A percentile compares a stretch with the other conserved stretches of the same genome.
These are phyloP conservation scores for Sporothrix protearum DNA, from an alignment of 2,329 filamentous ascomycete genomes.

Conservation along the genomic window DNA sequence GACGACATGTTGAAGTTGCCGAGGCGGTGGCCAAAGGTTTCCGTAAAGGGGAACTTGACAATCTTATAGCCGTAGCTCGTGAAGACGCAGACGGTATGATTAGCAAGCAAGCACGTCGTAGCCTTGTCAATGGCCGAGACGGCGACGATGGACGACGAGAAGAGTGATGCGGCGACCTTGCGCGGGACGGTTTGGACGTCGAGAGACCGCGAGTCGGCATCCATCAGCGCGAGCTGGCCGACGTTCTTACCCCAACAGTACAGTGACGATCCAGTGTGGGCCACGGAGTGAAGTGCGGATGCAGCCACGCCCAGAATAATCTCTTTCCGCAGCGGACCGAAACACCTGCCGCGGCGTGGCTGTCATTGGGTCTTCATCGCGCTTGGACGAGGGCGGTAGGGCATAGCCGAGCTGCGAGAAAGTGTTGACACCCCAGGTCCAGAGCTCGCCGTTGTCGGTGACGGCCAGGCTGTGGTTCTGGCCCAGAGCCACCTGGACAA, in stretches of 20 bases:
- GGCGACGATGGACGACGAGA: slow-evolving; percentile 67
- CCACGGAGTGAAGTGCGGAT: slow-evolving; percentile 86
- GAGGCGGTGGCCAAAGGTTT: slow-evolving; percentile 64
- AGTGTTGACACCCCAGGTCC: slow-evolving; percentile 89
- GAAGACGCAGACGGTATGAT: slow-evolving; percentile 87
- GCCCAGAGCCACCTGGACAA: slow-evolving; percentile 76
- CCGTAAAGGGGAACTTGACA: slow-evolving; percentile 71
- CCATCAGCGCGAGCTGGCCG: slow-evolving; percentile 89
- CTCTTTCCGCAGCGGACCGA: slow-evolving; percentile 87
- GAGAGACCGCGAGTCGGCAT: slow-evolving; percentile 88
- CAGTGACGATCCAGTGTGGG: slow-evolving; percentile 73
- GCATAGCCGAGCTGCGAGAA: slow-evolving; percentile 83
- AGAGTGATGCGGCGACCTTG: slow-evolving; percentile 81
- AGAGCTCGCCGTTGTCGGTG: slow-evolving; percentile 81
- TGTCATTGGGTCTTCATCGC: slow-evolving; percentile 81
- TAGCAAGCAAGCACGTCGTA: slow-evolving; percentile 79
- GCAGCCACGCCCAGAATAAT: slow-evolving; percentile 76
- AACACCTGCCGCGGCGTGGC: slow-evolving; percentile 82
- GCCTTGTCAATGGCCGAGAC: slow-evolving; percentile 88
- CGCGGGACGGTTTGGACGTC: slow-evolving; percentile 78
- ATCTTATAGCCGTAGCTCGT: slow-evolving; percentile 96
- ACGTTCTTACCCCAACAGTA: slow-evolving; percentile 96
- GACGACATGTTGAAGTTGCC: slow-evolving; percentile 62
- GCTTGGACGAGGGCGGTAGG: slow-evolving; percentile 61
- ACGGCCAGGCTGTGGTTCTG: slow-evolving; percentile 89